phyloP scores from a whole-genome alignment of 2,329 filamentous ascomycete species.

The Cercospora canescens region DNA sequence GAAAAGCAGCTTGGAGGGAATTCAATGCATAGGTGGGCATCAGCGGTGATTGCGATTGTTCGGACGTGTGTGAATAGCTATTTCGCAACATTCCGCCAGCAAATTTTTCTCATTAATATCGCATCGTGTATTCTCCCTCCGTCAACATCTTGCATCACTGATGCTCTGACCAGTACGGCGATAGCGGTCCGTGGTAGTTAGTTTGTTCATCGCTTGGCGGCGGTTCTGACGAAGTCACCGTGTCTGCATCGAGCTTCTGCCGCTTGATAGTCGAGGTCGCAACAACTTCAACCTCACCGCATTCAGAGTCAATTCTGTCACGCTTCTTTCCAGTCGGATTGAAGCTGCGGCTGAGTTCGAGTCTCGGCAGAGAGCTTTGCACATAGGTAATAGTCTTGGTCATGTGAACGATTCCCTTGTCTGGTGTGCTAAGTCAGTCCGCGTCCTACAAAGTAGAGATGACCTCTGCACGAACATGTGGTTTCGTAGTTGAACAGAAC shows the following conservation, averaged over 20 bases:
- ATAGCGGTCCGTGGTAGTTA: slow-evolving; percentile 4
- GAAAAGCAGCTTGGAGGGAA: too few species aligned
- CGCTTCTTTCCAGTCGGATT: background rate
- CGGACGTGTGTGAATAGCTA: background rate
- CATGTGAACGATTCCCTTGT: slow-evolving; percentile 10
- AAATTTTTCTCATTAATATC: background rate
- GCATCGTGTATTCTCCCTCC: background rate
- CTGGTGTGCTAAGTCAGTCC: background rate
- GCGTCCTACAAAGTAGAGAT: background rate
- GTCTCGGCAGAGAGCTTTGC: background rate
- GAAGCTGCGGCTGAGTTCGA: slow-evolving; percentile 3
- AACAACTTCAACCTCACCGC: background rate
- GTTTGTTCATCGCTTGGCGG: background rate
- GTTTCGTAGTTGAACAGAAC: slow-evolving; percentile 9
- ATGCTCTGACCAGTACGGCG: slow-evolving; percentile 16
- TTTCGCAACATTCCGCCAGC: background rate
- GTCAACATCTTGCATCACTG: background rate
- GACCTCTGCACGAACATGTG: background rate
- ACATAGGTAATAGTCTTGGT: slow-evolving; percentile 8
- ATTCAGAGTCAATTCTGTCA: background rate
- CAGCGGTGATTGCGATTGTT: background rate
- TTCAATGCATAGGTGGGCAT: too few species aligned
- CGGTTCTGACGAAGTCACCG: background rate
- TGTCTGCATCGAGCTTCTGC: background rate
- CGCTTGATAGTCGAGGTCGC: background rate